Percentiles rank a stretch among this genome's conserved stretches.
Conservation (phyloP, 371 early-diverging fungal genomes). For the Phascolomyces articulosus region DNA sequence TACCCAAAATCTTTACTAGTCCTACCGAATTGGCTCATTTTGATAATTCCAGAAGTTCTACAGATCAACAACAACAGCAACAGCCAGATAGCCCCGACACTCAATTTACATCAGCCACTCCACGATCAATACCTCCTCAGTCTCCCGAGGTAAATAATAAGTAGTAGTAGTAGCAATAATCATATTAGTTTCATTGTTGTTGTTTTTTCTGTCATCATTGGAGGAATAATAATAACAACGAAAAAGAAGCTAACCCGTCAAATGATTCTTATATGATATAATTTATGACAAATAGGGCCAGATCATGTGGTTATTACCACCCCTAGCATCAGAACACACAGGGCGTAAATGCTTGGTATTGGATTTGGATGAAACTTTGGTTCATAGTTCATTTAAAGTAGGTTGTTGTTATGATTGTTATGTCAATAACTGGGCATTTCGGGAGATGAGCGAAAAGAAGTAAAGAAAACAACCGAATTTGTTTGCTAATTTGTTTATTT, state of each 20-base stretch:
- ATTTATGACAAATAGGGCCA: constrained; percentile 22
- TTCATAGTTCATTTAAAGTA: constrained; percentile 68
- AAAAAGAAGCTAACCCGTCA: no score
- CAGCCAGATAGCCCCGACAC: not conserved
- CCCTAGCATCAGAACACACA: constrained; percentile 39
- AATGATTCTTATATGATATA: constrained; percentile 5
- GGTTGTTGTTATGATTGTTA: not conserved
- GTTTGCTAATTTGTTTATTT: constrained; percentile 2
- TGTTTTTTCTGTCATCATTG: not conserved
- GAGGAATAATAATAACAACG: no score
- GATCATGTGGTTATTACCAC: constrained; percentile 40
- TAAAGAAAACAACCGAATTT: not conserved
- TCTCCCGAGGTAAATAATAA: constrained; percentile 12
- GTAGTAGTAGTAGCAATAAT: no score
- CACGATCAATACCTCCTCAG: constrained; percentile 12
- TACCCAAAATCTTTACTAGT: constrained; percentile 5
- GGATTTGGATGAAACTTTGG: constrained; percentile 71
- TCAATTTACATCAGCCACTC: constrained; percentile 7
- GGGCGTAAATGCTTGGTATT: constrained; percentile 61
- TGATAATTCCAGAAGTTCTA: not conserved
- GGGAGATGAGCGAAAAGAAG: no score
- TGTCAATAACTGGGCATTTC: not conserved
- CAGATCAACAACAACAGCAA: not conserved
- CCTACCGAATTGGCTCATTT: constrained; percentile 8
- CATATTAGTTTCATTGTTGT: not conserved